Evolutionary conservation across 2,329 filamentous ascomycete genomes (phyloP), one percentile per base, ranked within the genome.

Genomic region (Botrytis squamosa): DNA sequence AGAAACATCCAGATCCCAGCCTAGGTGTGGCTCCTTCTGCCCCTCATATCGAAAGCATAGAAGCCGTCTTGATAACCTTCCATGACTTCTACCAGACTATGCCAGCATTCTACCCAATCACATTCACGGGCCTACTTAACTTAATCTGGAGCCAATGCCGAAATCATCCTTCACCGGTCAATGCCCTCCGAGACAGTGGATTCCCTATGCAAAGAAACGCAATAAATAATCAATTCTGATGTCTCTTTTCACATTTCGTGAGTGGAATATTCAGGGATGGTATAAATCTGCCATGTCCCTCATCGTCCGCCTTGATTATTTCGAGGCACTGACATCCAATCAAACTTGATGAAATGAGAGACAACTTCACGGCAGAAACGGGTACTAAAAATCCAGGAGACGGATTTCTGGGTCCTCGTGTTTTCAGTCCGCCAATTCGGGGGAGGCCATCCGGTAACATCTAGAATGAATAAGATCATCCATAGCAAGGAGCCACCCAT

Each of bases 381-480:
- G 71, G 64, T 62, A 60, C 44, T 44, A n/a, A 57, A 46, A 20
- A 63, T 60, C 71, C 71, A 73, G 55, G 71, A 73, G 71, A 73
- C 64, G 52, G 33, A 70, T 62, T 70, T 73, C 44, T 69, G 71
- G 65, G 52, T 70, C 57, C 65, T 69, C 55, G 55, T 73, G 64
- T 73, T 69, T 49, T 60, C 57, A 63, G 36, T 62, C 71, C 65
- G 49, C 71, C 63, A 59, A 38, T 72, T 67, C 63, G 71, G 49
- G 71, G 71, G 71, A 72, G 38, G 49, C 52, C 29, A 62, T 69
- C 71, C 71, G 71, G 71, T 72, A 72, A n/a, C 71, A 72, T 68
- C 63, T 72, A 72, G 29, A 69, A 69, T 60, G 71, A 68, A 49
- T 20, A 62, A 59, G 64, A 72, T 72, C 71, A 49, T 40, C 52